Evolutionary conservation across 2,329 filamentous ascomycete species (phyloP).

Genomic region (Didymella arachidicola): DNA sequence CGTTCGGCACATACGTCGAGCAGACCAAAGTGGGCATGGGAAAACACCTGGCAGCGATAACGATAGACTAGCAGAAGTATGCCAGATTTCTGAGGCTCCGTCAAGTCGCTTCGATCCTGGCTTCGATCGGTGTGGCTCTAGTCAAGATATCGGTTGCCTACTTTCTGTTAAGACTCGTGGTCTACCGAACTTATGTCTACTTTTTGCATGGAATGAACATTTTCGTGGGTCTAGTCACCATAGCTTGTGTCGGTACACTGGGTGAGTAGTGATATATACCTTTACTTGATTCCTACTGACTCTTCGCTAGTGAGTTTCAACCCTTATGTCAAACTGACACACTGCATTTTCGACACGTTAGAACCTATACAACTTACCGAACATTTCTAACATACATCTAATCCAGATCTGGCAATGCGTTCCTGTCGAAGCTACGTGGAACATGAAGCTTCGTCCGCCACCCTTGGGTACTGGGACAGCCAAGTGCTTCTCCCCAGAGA

Average conservation of each 20-base stretch:
- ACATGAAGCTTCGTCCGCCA: conserved; percentile 45
- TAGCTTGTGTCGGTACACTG: conserved; percentile 56
- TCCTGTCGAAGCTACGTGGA: conserved; percentile 57
- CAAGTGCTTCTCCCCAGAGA: conserved; percentile 53
- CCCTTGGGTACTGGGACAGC: conserved; percentile 44
- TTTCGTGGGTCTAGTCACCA: conserved; percentile 54
- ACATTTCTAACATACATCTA: background rate
- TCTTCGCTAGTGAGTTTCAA: background rate
- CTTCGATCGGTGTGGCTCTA: conserved; percentile 56
- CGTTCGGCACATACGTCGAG: conserved; percentile 54
- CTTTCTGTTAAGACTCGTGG: conserved; percentile 56
- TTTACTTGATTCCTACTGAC: background rate
- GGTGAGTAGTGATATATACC: background rate
- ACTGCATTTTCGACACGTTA: background rate
- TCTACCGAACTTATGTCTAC: conserved; percentile 45
- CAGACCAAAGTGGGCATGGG: conserved; percentile 59
- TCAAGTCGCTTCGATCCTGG: conserved; percentile 56
- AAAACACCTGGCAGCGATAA: conserved; percentile 53
- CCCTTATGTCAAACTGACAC: background rate
- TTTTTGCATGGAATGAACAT: conserved; percentile 53
- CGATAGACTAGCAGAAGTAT: conserved; percentile 38
- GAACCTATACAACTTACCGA: background rate
- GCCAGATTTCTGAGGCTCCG: conserved; percentile 52
- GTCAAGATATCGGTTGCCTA: conserved; percentile 60
- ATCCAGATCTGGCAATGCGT: conserved; percentile 56